Base-by-base conservation (phyloP, 2,329 filamentous ascomycete genomes). In the Sphaerostilbella broomeana region DNA sequence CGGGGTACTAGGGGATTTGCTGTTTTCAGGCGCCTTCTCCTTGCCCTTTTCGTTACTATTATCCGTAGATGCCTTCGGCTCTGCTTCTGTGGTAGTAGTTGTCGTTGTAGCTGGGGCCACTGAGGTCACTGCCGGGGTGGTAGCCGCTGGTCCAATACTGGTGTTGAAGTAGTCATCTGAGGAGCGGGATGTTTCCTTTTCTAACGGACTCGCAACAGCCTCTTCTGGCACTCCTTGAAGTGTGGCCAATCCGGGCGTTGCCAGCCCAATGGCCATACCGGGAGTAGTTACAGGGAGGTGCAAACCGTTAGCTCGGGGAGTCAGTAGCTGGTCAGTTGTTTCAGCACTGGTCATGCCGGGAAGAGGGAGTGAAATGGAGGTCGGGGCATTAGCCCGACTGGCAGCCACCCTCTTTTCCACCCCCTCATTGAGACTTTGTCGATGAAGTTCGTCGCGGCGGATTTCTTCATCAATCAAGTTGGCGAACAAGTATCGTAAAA, bases 381-480 rank as follows among this genome's bases (percentile, higher is more conserved):
- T 67, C 0, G 84, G 79, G 1, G 78, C 72, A 49, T 77, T 75
- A 3, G 68, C 57, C 31, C 76, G 71, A 27, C 68, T 70, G n/a
- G 71, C 60, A 22, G 67, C 68, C 37, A 72, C 68, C 20, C 73
- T 70, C 51, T 79, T 78, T 45, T 80, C 77, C 4, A 75, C 68
- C 12, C 64, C 70, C 22, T 78, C 73, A 36, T 87, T 75, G 6
- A 94, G 65, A 31, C 75, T 73, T 30, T 77, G 69, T n/a, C 90
- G 77, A 56, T 84, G 79, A 1, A 64, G 67, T 53, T 85, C 79
- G 54, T 98, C 92, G 37, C 86, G 78, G 48, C 75, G 80, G 50
- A 95, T 84, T 59, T 97, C 86, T 59, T 95, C 89, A 45, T 94
- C 85, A 38, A 98, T 84, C 28, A 97, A 70, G 40, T 84, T 84